Percentiles rank a stretch among this genome's conserved stretches.
Evolutionary conservation across 768 basidiomycete genomes (phyloP).

Genomic region (Termitomyces sp.): DNA sequence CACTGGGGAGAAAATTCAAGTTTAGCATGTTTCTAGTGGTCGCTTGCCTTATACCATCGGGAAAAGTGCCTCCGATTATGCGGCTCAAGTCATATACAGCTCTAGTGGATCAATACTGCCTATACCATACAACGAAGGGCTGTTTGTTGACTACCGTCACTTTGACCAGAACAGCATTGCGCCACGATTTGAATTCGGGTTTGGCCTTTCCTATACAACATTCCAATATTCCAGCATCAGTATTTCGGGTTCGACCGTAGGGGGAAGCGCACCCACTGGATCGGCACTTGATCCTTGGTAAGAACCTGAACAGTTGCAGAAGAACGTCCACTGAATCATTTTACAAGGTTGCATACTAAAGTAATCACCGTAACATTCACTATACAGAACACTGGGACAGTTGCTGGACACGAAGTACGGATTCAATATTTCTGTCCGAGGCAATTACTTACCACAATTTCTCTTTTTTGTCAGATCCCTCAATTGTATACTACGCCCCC

Average conservation of each 20-base stretch:
- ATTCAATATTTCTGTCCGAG: background rate
- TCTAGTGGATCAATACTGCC: constrained; percentile 34
- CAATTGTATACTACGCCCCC: constrained; percentile 55
- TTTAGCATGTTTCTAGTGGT: constrained; percentile 24
- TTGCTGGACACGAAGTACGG: constrained; percentile 53
- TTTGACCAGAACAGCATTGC: constrained; percentile 46
- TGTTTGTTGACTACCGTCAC: constrained; percentile 57
- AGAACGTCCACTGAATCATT: background rate
- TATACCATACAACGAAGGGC: constrained; percentile 56
- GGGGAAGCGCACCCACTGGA: constrained; percentile 41
- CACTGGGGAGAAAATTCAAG: background rate
- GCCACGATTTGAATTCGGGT: constrained; percentile 51
- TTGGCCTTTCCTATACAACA: constrained; percentile 53
- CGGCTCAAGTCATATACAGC: constrained; percentile 43
- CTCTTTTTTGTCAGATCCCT: constrained; percentile 34
- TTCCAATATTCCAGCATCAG: constrained; percentile 47
- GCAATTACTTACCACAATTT: background rate
- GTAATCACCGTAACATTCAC: constrained; percentile 52
- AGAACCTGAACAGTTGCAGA: background rate
- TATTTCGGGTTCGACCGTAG: constrained; percentile 37
- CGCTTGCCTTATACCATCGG: constrained; percentile 53
- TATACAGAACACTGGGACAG: constrained; percentile 48
- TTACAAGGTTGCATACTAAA: constrained; percentile 44
- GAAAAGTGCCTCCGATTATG: constrained; percentile 51
- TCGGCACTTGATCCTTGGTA: constrained; percentile 53